Base-by-base conservation (phyloP, 1,284 basidiomycete genomes). In the Prillingera fragicola region DNA sequence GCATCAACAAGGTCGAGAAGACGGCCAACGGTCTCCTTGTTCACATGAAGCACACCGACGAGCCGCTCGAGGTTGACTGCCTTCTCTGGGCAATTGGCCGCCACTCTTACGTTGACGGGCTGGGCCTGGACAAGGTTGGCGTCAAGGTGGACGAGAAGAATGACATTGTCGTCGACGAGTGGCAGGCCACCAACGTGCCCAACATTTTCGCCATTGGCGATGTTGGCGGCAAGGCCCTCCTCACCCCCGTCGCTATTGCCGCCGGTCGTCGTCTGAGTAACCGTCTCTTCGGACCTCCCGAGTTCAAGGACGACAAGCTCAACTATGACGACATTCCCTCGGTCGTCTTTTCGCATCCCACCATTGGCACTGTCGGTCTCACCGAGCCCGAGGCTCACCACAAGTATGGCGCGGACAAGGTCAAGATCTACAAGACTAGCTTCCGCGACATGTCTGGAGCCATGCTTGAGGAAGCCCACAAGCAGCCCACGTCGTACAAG, bases 161-260 rank as follows among this genome's bases (percentile, higher is more conserved):
- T 24, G 80, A 95, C 63, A 77, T 98, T 45, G 60, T 85, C 25
- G 89, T 91, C 29, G 88, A 98, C 73, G 86, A 94, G 64, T 96
- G 82, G 68, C 94, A 99, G 75, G 81, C 83, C 62, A 81, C 88
- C 38, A 81, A 73, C 50, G 79, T 91, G 14, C 73, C 78, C 15
- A 77, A 80, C 44, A 76, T 98, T 55, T 84, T 79, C 41, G 81
- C 90, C 4, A 83, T 98, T 49, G 95, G 94, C 8, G 94, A 99
- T 67, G 87, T 92, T 13, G 80, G 81, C 54, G 94, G 94, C 50
- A 92, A 94, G 72, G 87, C 82, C 19, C 74, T 92, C 22, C 77
- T 99, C 50, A 99, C 94, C 1, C 94, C 95, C n/a, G 95, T 99
- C 6, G 95, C 94, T 18, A 95, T 99, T 51, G 94, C 94, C 37